Evolutionary conservation across 345 rosid genomes (phyloP).

Genomic region (Moricandia arvensis): DNA sequence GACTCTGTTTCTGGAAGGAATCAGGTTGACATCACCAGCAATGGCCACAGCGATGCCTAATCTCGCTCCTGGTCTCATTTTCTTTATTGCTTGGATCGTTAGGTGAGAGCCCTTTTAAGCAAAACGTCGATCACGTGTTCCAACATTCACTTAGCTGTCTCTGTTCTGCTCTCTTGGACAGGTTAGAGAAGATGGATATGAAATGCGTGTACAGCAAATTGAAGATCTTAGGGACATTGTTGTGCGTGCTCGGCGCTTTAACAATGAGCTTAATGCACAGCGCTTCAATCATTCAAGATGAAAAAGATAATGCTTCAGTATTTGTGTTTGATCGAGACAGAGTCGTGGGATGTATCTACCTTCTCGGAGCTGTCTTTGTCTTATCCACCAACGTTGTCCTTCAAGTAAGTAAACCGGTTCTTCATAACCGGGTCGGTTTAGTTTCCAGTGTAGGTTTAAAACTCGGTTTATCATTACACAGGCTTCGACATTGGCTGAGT

Average conservation of each 20-base stretch:
- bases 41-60: conserved; percentile 98
- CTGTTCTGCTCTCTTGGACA: no score
- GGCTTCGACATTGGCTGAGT: conserved; percentile 68
- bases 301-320: not conserved
- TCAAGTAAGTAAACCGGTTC: conserved; percentile 47
- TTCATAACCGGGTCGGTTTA: not conserved
- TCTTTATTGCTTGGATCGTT: conserved; percentile 73
- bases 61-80: conserved; percentile 89
- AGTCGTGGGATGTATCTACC: conserved; percentile 73
- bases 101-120: conserved; percentile 41
- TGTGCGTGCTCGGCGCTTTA: conserved; percentile 80
- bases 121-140: not conserved
- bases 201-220: conserved; percentile 67
- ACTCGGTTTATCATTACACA: conserved; percentile 24
- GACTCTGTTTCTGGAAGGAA: conserved; percentile 72
- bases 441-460: not conserved
- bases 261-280: conserved; percentile 82
- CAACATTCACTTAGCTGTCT: not conserved
- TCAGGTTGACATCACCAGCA: conserved; percentile 83
- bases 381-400: conserved; percentile 65
- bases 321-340: conserved; percentile 49
- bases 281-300: conserved; percentile 31
- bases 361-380: conserved; percentile 65
- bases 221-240: conserved; percentile 70
- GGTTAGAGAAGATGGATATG: conserved; percentile 70